These are phyloP conservation scores for Psilocybe cubensis DNA, from an alignment of 768 basidiomycete genomes.

Conservation along the genomic window DNA sequence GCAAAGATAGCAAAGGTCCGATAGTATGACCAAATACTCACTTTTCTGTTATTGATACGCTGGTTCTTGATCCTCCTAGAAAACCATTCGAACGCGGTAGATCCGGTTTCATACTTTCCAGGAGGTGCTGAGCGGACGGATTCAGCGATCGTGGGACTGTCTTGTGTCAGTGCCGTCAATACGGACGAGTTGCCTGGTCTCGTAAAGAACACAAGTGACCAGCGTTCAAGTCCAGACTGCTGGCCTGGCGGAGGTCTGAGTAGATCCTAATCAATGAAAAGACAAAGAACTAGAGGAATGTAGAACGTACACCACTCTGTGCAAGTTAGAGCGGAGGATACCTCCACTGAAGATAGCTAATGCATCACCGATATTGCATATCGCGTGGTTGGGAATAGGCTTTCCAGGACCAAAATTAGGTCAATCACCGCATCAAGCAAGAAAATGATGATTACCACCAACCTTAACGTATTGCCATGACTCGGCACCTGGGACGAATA, in stretches of 20 bases:
- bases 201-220: conserved; percentile 73
- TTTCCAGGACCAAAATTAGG: conserved; percentile 4
- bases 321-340: conserved; percentile 64
- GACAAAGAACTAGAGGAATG: not conserved
- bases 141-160: conserved; percentile 52
- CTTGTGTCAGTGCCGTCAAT: conserved; percentile 54
- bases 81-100: conserved; percentile 49
- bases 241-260: conserved; percentile 58
- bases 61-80: conserved; percentile 47
- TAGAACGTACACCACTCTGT: conserved; percentile 57
- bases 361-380: conserved; percentile 69
- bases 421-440: not conserved
- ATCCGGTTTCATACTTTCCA: conserved; percentile 36
- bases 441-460: not conserved
- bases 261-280: not conserved
- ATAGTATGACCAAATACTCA: conserved; percentile 15
- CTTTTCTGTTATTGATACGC: conserved; percentile 46
- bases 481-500: conserved; percentile 61
- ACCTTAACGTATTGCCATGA: conserved; percentile 75
- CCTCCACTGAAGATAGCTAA: conserved; percentile 65
- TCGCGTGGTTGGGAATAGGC: conserved; percentile 59
- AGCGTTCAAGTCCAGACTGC: conserved; percentile 56
- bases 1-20: not conserved
- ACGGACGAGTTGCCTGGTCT: conserved; percentile 57
- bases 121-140: conserved; percentile 43